Evolutionary conservation across 2,329 filamentous ascomycete genomes (phyloP), one percentile per base, ranked within the genome.

Genomic region (Monascus ruber): DNA sequence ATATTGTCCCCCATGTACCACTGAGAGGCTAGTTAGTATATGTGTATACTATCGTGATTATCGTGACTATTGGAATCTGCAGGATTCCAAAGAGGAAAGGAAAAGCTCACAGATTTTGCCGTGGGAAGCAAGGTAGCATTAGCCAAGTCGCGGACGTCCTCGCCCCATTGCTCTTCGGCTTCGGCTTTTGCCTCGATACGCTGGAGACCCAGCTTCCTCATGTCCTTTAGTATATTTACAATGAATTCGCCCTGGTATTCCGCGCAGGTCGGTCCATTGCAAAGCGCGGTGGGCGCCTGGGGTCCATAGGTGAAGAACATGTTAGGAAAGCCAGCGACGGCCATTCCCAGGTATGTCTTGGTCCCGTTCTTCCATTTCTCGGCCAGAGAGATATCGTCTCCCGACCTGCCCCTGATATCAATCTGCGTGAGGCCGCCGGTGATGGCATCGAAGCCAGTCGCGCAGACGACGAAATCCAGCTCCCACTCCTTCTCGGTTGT

Each of bases 191-290:
- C 63, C 42, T 77, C 66, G 39, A 79, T 68, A 38, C 68, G 71
- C 46, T 66, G 69, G 51, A 76, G 60, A 1, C 55, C 51, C 32
- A 71, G 59, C 1, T 48, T 46, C 45, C 65, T 54, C 46, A 76
- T 70, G 51, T 73, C 65, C 29, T 62, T 55, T 39, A 79, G 72
- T 31, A 54, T 54, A 32, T 72, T 66, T 4, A 63, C 58, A 39
- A 78, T 70, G 73, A 72, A 79, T 0, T 71, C 60, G 2, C 73
- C 75, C 47, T 80, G 76, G 1, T 74, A 49, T 44, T 77, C 72
- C 5, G 72, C 66, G 1, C 62, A 67, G 0, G 69, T 66, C 0
- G 77, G 76, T 0, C 74, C 76, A 46, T 79, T 80, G 49, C 64
- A 55, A 4, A 78, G 58, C n/a, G n/a, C n/a, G n/a, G n/a, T n/a